A percentile compares a stretch with the other conserved stretches of the same genome.
phyloP scores from a whole-genome alignment of 805 yeast species.

The Jamesozyma piceae region DNA sequence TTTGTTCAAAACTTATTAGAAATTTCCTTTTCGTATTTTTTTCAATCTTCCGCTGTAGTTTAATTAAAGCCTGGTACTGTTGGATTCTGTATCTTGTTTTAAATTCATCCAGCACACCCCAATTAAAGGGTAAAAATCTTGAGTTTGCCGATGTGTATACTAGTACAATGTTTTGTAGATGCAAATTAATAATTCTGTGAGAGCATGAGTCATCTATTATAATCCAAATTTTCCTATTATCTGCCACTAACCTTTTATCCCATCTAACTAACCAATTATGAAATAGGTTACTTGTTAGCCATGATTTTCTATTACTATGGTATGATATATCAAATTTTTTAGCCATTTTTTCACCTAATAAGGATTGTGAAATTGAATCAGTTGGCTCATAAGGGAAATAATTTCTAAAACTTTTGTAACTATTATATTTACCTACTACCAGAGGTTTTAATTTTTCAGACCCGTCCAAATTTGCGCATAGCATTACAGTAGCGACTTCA shows the following conservation, averaged over 20 bases:
- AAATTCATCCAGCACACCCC: slow-evolving; percentile 57
- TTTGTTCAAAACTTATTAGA: slow-evolving; percentile 30
- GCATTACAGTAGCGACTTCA: slow-evolving; percentile 45
- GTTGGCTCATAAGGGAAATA: slow-evolving; percentile 28
- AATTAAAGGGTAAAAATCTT: slow-evolving; percentile 49
- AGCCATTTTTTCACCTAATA: slow-evolving; percentile 37
- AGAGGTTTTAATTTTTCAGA: slow-evolving; percentile 53
- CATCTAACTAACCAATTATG: slow-evolving; percentile 52
- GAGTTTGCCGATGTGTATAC: slow-evolving; percentile 33
- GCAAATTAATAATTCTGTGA: slow-evolving; percentile 48
- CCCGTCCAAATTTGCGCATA: slow-evolving; percentile 55
- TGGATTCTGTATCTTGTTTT: slow-evolving; percentile 48
- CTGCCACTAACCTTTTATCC: slow-evolving; percentile 46
- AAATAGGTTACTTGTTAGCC: slow-evolving; percentile 55
- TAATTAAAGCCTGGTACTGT: slow-evolving; percentile 38
- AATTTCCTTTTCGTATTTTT: slow-evolving; percentile 11
- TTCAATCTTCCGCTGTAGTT: slow-evolving; percentile 20
- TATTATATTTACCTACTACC: slow-evolving; percentile 50
- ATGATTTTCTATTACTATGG: slow-evolving; percentile 50
- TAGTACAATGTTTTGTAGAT: slow-evolving; percentile 35
- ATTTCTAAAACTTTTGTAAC: slow-evolving; percentile 34
- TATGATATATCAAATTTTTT: slow-evolving; percentile 44
- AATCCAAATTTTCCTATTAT: slow-evolving; percentile 43
- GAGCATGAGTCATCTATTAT: slow-evolving; percentile 54
- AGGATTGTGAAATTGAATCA: slow-evolving; percentile 20